Base-by-base conservation (phyloP, 148 eudicot genomes). In the Fagopyrum homotropicum region DNA sequence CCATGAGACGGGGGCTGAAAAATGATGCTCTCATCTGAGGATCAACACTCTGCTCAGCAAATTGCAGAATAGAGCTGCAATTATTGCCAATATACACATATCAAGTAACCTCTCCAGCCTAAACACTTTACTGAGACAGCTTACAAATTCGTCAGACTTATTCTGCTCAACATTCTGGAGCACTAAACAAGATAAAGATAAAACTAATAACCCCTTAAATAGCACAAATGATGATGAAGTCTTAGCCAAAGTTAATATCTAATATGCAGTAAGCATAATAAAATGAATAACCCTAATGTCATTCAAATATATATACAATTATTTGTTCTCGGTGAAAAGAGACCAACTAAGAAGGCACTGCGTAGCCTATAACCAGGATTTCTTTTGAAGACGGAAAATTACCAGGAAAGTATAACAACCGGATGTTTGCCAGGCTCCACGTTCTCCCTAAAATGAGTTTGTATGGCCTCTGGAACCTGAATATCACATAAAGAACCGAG, bases 1-100 rank as follows among this genome's bases (percentile, higher is more conserved):
- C 99, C 99, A 92, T 88, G 59, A 95, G 93, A n/a, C 99, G 93
- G 80, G 99, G 99, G 84, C 97, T 95, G 79, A 95, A 95, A 81
- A 81, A 81, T 77, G 91, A 84, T 69, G 87, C 82, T 85, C 99
- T 89, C 78, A 85, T 83, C 82, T 82, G 91, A 69, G 92, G 88
- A 86, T 92, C 88, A 72, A 86, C 63, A 79, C 94, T 83, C 82
- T 90, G 92, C 86, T 92, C 91, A 73, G 97, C 92, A 79, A 95
- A 95, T 69, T 75, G 87, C 81, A 95, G 80, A 48, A 95, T 88
- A 77, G 94, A 84, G 80, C 99, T 95, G 88, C 85, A 88, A 40
- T 66, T 73, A 75, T 70, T 30, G 49, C 47, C 71, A 40, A 66
- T 14, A 66, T 40, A 9, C 12, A 15, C 45, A 17, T 43, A 35